Base-by-base conservation (phyloP, 768 basidiomycete species). In the Rickenella mellea region DNA sequence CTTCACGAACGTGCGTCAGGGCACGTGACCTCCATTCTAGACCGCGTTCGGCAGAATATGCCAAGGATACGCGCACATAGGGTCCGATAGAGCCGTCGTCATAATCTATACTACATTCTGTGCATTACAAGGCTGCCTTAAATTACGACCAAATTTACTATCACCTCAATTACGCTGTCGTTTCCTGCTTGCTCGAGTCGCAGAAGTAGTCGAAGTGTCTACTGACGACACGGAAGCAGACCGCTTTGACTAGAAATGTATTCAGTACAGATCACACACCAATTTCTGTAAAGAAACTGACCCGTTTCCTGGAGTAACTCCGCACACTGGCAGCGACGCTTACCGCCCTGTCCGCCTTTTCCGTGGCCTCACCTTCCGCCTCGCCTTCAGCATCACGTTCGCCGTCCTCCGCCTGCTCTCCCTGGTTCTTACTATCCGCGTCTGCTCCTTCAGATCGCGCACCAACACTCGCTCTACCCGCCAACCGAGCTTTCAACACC, bases 221-320 rank as follows among this genome's bases (percentile, higher is more conserved):
- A 83, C 77, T 3, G 83, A 88, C 11, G 84, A 85, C 31, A 76
- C 69, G 1, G 85, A 87, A 64, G 83, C 61, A 3, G 83, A 85
- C 24, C 83, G 71, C 31, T 78, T 74, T 12, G 66, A 55, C 76
- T 75, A 47, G 11, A n/a, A 33, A 21, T 15, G 39, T 7, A 14
- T 44, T 47, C 32, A 50, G 27, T 39, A 26, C 27, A 22, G 12
- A 9, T 35, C 39, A 37, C 17, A 27, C 15, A 37, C 11, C 20
- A 26, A 37, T 31, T 41, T 17, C 4, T 46, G 25, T n/a, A 42
- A 26, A 2, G 12, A 10, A 25, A 61, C 75, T 54, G 47, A 77
- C 83, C 56, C 74, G 76, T 57, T 76, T 83, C 53, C 82, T 66
- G 50, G 68, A 65, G 27, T 83, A 70, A 54, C 82, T 86, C 50